Percentiles rank a stretch among this genome's conserved stretches.
Evolutionary conservation across 179 eudicot species (phyloP).

Genomic region (Silene coronaria): DNA sequence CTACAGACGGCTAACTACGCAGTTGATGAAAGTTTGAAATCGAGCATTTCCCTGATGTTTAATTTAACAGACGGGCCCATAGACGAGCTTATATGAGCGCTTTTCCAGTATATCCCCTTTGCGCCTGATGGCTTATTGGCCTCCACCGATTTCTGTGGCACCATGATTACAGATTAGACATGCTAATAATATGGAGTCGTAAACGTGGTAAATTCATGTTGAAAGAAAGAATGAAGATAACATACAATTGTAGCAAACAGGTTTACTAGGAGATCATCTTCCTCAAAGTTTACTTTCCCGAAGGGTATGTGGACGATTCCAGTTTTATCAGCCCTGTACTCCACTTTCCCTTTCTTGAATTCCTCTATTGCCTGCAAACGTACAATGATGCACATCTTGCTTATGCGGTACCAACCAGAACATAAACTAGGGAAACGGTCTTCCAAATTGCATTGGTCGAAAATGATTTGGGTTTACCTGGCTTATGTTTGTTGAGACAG

Average conservation of each 20-base stretch:
- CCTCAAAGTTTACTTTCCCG: slow-evolving; percentile 79
- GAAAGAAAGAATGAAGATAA: slow-evolving; percentile 13
- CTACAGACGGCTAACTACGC: slow-evolving; percentile 25
- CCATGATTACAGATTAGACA: background rate
- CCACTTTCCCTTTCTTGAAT: slow-evolving; percentile 95
- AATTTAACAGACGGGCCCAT: slow-evolving; percentile 92
- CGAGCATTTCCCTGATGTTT: slow-evolving; percentile 77
- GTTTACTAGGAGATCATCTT: slow-evolving; percentile 75
- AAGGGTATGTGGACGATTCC: slow-evolving; percentile 96
- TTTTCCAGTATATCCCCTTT: slow-evolving; percentile 92
- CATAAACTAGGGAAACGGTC: background rate
- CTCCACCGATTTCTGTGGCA: slow-evolving; percentile 80
- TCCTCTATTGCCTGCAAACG: slow-evolving; percentile 75
- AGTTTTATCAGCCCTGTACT: slow-evolving; percentile 89
- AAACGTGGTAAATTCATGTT: background rate
- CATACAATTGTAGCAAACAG: slow-evolving; percentile 76
- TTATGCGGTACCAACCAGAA: background rate
- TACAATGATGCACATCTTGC: slow-evolving; percentile 4
- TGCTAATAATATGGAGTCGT: background rate
- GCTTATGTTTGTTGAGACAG: slow-evolving; percentile 78
- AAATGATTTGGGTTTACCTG: slow-evolving; percentile 47
- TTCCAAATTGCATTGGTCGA: background rate
- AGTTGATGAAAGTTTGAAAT: slow-evolving; percentile 48
- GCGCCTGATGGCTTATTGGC: slow-evolving; percentile 90
- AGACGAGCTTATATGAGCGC: slow-evolving; percentile 85